Evolutionary conservation across 805 yeast genomes (phyloP), one percentile per base, ranked within the genome.

Genomic region (Ogataea dorogensis): DNA sequence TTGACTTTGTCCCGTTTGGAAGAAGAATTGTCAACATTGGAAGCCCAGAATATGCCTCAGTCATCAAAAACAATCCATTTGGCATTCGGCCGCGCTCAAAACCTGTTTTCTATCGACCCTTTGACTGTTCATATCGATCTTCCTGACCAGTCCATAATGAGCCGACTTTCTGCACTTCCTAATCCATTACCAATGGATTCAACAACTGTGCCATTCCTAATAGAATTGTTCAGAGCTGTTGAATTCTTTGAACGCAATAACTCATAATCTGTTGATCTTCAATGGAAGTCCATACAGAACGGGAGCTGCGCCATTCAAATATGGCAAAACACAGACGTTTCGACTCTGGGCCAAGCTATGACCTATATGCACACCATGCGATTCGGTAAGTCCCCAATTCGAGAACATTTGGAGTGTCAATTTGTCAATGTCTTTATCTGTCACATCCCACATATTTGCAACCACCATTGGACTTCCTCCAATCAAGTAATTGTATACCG

Each of bases 361-460:
- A 17, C 80, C 63, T 5, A 85, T 61, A 21, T 64, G 61, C 5
- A 16, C 11, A 18, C 16, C 9, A 20, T 10, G 24, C 3, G 17
- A 9, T 1, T 43, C 2, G 47, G 46, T 20, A 9, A 86, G 54
- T 0, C 93, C 93, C 81, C 93, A 81, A 42, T 68, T 65, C 2
- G 70, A 69, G 46, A 93, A 71, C 24, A 86, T 56, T 2, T 73
- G 64, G 7, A 70, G 42, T 16, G 86, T 81, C 49, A 89, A 87
- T 49, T 70, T 71, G 59, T 93, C 98, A 33, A 87, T 86, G 57
- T 93, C 99, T 47, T 85, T 88, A 59, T 93, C 98, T 0, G 98
- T 93, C 4, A 93, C 97, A 58, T 88, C 96, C 98, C 98, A 93
- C 38, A 93, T 61, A 51, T 86, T 87, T 0, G 86, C 96, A 23